A percentile compares a stretch with the other conserved stretches of the same genome.
phyloP scores from a whole-genome alignment of 768 basidiomycete species.

The Lanmaoa pseudosensibilis region DNA sequence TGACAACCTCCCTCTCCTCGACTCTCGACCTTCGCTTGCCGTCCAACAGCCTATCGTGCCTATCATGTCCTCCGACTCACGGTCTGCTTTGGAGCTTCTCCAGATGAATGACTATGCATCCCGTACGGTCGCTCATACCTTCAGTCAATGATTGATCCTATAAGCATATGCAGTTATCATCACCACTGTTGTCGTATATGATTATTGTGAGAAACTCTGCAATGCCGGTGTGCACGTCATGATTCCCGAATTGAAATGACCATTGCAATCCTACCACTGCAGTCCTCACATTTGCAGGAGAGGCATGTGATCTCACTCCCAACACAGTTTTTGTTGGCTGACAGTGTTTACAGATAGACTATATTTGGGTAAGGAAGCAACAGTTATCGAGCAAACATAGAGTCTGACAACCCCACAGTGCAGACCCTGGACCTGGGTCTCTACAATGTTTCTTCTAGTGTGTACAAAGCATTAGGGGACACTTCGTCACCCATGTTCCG shows the following conservation, averaged over 20 bases:
- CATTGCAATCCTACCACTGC: background rate
- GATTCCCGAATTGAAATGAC: background rate
- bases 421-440: slow-evolving; percentile 12
- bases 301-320: background rate
- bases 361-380: slow-evolving; percentile 11
- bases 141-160: background rate
- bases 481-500: too few relatives aligned
- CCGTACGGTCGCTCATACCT: background rate
- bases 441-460: slow-evolving; percentile 9
- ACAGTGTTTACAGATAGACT: slow-evolving; percentile 3
- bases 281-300: background rate
- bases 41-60: too few relatives aligned
- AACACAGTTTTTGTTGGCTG: background rate
- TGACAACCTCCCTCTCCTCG: too few relatives aligned
- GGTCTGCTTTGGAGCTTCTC: background rate
- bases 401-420: background rate
- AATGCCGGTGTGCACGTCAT: too few relatives aligned
- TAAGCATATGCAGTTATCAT: background rate
- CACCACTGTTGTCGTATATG: slow-evolving; percentile 4
- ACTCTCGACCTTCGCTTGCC: too few relatives aligned
- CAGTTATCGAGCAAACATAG: accelerated
- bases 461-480: background rate
- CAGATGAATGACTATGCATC: background rate
- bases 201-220: slow-evolving; percentile 3
- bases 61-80: background rate